Conservation (phyloP, 1,139 yeast genomes). For the Ogataea hybrid region DNA sequence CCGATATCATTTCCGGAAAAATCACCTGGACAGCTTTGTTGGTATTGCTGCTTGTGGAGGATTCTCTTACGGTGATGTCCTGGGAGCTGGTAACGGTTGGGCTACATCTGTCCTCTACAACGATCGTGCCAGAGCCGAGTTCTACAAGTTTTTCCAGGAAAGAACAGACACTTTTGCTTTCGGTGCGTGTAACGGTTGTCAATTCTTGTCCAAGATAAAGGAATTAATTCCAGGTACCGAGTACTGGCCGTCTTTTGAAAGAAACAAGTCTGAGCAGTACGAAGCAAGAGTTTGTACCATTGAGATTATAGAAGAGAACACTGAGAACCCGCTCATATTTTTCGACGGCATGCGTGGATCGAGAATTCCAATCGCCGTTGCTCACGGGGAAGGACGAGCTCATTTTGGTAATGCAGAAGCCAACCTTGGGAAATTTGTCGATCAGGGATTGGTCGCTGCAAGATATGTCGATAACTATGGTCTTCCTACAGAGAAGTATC, state of each 20-base stretch:
- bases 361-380: constrained; percentile 91
- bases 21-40: constrained; percentile 75
- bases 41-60: constrained; percentile 99
- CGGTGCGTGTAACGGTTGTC: constrained; percentile 99
- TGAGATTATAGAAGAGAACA: constrained; percentile 59
- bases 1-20: constrained; percentile 77
- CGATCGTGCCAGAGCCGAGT: constrained; percentile 72
- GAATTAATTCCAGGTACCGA: constrained; percentile 93
- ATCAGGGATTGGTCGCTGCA: constrained; percentile 56
- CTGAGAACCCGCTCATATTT: constrained; percentile 63
- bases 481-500: constrained; percentile 73
- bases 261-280: constrained; percentile 90
- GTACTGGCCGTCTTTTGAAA: constrained; percentile 95
- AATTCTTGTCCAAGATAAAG: constrained; percentile 85
- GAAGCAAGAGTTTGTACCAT: constrained; percentile 95
- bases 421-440: constrained; percentile 43
- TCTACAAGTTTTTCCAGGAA: constrained; percentile 75
- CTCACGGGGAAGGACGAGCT: constrained; percentile 99
- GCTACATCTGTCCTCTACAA: constrained; percentile 95
- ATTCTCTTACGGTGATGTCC: constrained; percentile 97
- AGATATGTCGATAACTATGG: constrained; percentile 93
- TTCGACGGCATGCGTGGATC: constrained; percentile 91
- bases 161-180: constrained; percentile 95
- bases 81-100: constrained; percentile 99
- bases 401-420: constrained; percentile 49